These are phyloP conservation scores for Sporothrix euskadiensis DNA, from an alignment of 2,329 filamentous ascomycete species.

Conservation along the genomic window DNA sequence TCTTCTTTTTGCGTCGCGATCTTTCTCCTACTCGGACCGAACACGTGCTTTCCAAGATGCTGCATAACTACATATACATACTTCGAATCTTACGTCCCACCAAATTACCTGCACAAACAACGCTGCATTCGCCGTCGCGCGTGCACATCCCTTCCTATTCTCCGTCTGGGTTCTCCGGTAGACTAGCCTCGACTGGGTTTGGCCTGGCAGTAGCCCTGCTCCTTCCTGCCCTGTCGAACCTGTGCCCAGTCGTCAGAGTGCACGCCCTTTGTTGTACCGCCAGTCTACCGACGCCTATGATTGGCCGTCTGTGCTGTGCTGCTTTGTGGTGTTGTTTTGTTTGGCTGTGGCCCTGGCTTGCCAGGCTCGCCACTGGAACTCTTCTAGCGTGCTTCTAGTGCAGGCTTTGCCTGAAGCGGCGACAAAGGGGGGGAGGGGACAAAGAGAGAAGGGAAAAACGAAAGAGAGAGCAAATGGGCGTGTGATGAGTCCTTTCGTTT, in stretches of 20 bases:
- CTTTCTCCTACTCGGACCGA: not conserved
- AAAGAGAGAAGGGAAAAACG: not conserved
- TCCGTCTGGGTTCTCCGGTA: not conserved
- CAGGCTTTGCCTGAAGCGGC: constrained; percentile 27
- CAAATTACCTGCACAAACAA: not conserved
- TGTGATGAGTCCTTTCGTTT: not conserved
- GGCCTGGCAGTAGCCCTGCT: not conserved
- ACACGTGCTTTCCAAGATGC: not conserved
- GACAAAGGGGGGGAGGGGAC: not conserved
- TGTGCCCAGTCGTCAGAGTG: not conserved
- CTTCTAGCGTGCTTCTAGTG: constrained; percentile 46
- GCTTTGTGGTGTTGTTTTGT: not conserved
- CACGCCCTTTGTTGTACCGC: not conserved
- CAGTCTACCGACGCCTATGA: not conserved
- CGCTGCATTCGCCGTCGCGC: not conserved
- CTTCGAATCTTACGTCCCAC: not conserved
- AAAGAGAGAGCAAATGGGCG: not conserved
- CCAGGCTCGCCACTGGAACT: constrained; percentile 31
- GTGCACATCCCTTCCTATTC: constrained; percentile 5
- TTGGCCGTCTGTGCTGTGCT: not conserved
- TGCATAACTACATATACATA: not conserved
- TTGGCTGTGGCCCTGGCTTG: not conserved
- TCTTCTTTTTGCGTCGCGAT: no score
- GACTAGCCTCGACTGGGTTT: not conserved
- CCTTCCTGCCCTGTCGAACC: not conserved